Evolutionary conservation across 1,139 yeast species (phyloP), one percentile per base, ranked within the genome.

Genomic region (Blastobotrys ciferrii): DNA sequence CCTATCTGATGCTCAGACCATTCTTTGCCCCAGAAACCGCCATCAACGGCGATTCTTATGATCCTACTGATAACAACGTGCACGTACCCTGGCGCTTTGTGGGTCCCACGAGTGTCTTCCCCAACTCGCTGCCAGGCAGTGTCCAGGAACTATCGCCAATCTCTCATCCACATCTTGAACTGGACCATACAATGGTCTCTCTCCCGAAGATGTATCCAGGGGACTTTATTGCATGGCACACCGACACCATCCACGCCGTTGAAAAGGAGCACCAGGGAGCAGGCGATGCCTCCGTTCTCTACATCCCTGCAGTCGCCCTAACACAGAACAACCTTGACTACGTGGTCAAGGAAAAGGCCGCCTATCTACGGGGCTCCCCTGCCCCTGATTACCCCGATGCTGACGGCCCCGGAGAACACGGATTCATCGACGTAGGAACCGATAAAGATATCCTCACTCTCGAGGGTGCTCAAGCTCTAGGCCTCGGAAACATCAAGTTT

Each of bases 171-270:
- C 65, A 61, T 45, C 47, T 63, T 11, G 48, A 51, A 2, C 58
- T 61, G n/a, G 54, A 51, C 19, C 39, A 49, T 4, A 50, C 62
- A 2, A 60, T 63, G 61, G 55, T 58, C 12, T 44, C 58, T 4
- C 41, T 62, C n/a, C 65, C 66, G 2, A 40, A 48, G 5, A 57
- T 63, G 32, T 33, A 54, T 4, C 65, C 66, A 14, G 67, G 67
- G 1, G 77, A 75, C 53, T 71, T 66, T 53, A 77, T 76, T 0
- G 72, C 70, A 46, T 77, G 80, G 80, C 81, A 77, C 58, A 65
- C 72, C 50, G 81, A 76, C 55, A 48, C 69, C 38, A 66, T 72
- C 23, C 80, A 76, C 58, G 73, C 73, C 13, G 79, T 76, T 7
- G 79, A 76, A 52, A 60, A 62, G 18, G 64, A 61, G 3, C 78